These are phyloP conservation scores for Stropharia rugosoannulata DNA, from an alignment of 768 basidiomycete genomes.

Conservation along the genomic window DNA sequence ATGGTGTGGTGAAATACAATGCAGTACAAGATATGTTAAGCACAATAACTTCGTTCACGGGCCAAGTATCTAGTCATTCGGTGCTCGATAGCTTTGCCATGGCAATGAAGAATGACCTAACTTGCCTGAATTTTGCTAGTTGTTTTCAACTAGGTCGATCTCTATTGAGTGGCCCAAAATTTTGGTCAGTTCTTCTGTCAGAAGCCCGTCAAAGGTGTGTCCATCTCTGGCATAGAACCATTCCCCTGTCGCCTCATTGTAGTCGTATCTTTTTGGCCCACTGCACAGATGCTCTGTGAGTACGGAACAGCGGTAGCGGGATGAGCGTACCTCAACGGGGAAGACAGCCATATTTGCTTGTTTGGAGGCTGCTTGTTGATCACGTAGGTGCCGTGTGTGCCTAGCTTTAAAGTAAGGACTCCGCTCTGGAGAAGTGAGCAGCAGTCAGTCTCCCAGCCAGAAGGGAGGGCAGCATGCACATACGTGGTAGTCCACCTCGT, in stretches of 20 bases:
- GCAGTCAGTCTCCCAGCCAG: conserved; percentile 1
- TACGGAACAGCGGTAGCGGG: not conserved
- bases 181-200: conserved; percentile 64
- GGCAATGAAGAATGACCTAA: not conserved
- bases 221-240: conserved; percentile 83
- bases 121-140: not conserved
- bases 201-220: conserved; percentile 52
- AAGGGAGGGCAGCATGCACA: conserved; percentile 20
- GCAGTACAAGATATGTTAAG: conserved; percentile 1
- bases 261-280: conserved; percentile 93
- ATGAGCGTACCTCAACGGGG: conserved; percentile 69
- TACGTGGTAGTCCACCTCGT: conserved; percentile 91
- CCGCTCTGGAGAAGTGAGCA: conserved; percentile 58
- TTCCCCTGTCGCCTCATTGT: conserved; percentile 45
- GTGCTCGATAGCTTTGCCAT: not conserved
- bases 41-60: not conserved
- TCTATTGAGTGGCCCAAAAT: conserved; percentile 30
- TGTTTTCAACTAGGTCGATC: conserved; percentile 11
- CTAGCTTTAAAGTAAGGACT: conserved; percentile 83
- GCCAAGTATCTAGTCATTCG: not conserved
- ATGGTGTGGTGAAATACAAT: not conserved
- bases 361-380: conserved; percentile 98
- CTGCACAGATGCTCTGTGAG: conserved; percentile 35
- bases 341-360: conserved; percentile 96
- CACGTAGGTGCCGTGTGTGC: conserved; percentile 82